These are phyloP conservation scores for Gyrodon lividus DNA, from an alignment of 768 basidiomycete species.

Conservation along the genomic window DNA sequence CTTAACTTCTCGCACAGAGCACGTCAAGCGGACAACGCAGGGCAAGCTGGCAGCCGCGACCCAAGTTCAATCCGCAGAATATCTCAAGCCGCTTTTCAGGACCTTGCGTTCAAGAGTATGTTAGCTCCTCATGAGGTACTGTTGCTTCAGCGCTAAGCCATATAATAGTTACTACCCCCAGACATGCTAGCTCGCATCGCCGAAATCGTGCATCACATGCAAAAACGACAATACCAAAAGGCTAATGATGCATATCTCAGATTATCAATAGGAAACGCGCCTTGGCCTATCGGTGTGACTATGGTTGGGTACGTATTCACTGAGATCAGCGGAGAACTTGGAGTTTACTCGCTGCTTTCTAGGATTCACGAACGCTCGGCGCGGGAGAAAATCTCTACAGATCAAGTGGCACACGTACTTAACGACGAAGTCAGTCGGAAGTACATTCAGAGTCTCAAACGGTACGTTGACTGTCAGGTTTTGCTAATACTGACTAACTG, in stretches of 20 bases:
- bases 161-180: conserved; percentile 62
- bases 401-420: conserved; percentile 96
- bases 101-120: conserved; percentile 81
- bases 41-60: conserved; percentile 95
- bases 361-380: conserved; percentile 98
- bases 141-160: conserved; percentile 10
- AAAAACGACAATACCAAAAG: conserved; percentile 89
- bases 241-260: conserved; percentile 98
- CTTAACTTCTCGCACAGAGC: conserved; percentile 46
- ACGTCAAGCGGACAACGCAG: conserved; percentile 83
- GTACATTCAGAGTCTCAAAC: conserved; percentile 96
- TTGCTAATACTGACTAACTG: conserved; percentile 5
- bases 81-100: conserved; percentile 96
- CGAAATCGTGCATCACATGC: conserved; percentile 96
- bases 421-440: conserved; percentile 99
- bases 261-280: conserved; percentile 95
- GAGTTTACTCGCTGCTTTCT: background rate
- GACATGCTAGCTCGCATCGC: conserved; percentile 86
- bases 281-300: conserved; percentile 99
- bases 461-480: conserved; percentile 46
- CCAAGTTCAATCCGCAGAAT: conserved; percentile 93
- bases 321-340: background rate
- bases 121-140: conserved; percentile 11
- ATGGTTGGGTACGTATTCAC: conserved; percentile 83
- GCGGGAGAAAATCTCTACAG: conserved; percentile 95